Conservation (phyloP, 208 protist genomes). For the Leptomonas pyrrhocoris region DNA sequence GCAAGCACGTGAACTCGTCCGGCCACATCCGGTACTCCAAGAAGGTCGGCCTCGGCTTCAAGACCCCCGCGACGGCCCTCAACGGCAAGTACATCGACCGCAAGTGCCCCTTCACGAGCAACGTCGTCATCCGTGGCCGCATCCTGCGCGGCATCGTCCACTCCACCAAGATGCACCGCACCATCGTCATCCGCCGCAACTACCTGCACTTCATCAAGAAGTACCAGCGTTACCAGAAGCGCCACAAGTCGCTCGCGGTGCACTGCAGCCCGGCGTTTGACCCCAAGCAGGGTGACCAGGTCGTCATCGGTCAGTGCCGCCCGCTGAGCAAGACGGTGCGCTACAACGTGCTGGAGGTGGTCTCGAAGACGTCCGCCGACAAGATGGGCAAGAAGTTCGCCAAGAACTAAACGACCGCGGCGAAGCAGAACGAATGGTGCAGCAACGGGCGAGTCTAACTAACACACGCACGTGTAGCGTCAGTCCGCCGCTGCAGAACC, state of each 20-base stretch:
- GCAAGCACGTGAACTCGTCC: slow-evolving; percentile 61
- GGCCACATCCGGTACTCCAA: slow-evolving; percentile 94
- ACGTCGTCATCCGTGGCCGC: slow-evolving; percentile 99
- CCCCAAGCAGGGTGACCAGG: slow-evolving; percentile 98
- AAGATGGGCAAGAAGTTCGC: slow-evolving; percentile 88
- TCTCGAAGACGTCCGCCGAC: slow-evolving; percentile 86
- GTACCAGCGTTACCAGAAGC: slow-evolving; percentile 99
- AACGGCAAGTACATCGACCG: slow-evolving; percentile 99
- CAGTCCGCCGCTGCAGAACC: slow-evolving; percentile 1
- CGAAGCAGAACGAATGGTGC: neutral
- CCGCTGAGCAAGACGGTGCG: slow-evolving; percentile 99
- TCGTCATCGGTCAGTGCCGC: slow-evolving; percentile 99
- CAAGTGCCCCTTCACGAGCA: slow-evolving; percentile 99
- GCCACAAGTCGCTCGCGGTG: slow-evolving; percentile 99
- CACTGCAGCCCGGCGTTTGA: slow-evolving; percentile 99
- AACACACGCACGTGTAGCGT: neutral
- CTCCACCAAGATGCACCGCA: slow-evolving; percentile 99
- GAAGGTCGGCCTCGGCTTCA: slow-evolving; percentile 97
- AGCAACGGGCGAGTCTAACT: slow-evolving; percentile 5
- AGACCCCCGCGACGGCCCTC: slow-evolving; percentile 98
- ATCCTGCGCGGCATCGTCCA: slow-evolving; percentile 98
- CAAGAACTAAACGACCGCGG: slow-evolving; percentile 66
- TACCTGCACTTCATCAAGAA: slow-evolving; percentile 99
- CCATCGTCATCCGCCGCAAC: slow-evolving; percentile 98
- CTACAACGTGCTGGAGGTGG: slow-evolving; percentile 99